These are phyloP conservation scores for Xeromyces bisporus DNA, from an alignment of 495 filamentous ascomycete genomes.

Conservation along the genomic window DNA sequence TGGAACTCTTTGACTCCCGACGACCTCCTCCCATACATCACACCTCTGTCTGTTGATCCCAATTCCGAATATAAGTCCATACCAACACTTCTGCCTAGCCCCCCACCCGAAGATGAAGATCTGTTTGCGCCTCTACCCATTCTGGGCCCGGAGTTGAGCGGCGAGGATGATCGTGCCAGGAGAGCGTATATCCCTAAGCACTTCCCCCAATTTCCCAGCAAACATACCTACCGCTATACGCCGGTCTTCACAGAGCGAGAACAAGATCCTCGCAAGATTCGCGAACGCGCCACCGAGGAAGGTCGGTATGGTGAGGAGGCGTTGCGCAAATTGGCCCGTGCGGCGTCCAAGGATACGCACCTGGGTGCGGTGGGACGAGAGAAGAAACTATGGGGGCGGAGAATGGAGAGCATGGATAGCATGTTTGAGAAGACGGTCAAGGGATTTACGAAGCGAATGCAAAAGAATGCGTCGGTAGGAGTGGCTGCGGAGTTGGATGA, in stretches of 20 bases:
- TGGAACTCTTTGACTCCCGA: constrained; percentile 15
- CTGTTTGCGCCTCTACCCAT: constrained; percentile 24
- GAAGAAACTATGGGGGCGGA: constrained; percentile 29
- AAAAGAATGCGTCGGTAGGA: constrained; percentile 8
- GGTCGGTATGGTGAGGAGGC: constrained; percentile 60
- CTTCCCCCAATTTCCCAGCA: constrained; percentile 54
- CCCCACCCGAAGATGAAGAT: constrained; percentile 28
- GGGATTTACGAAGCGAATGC: constrained; percentile 18
- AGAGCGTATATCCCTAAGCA: constrained; percentile 44
- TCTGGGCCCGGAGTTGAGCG: constrained; percentile 37
- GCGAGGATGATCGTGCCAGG: constrained; percentile 28
- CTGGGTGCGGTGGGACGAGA: constrained; percentile 19
- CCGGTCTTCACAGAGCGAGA: constrained; percentile 48
- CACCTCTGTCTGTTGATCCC: constrained; percentile 16
- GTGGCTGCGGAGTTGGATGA: constrained; percentile 21
- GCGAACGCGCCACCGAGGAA: constrained; percentile 56
- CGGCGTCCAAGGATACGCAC: constrained; percentile 29
- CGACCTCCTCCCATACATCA: constrained; percentile 26
- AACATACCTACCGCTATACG: constrained; percentile 56
- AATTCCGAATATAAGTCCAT: no score
- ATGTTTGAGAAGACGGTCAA: constrained; percentile 35
- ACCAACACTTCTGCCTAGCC: constrained; percentile 24
- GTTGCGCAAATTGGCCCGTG: constrained; percentile 45
- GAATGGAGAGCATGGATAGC: constrained; percentile 27
- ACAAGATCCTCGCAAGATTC: constrained; percentile 50